Percentiles rank a stretch among this genome's conserved stretches.
Conservation (phyloP, 768 basidiomycete genomes). For the Pisolithus tinctorius region DNA sequence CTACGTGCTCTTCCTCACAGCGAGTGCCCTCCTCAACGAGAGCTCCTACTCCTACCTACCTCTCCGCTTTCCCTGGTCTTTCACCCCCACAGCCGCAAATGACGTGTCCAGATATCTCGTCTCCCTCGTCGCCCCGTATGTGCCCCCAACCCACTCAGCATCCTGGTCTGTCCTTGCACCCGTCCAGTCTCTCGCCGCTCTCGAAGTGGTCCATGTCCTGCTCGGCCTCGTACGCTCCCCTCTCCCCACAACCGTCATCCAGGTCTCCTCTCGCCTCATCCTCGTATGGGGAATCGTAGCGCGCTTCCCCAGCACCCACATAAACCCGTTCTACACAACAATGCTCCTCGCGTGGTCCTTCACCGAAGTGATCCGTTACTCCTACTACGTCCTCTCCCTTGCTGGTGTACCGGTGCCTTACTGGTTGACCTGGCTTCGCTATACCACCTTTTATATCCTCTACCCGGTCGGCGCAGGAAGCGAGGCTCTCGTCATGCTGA, state of each 20-base stretch:
- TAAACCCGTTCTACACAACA: constrained; percentile 74
- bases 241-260: constrained; percentile 63
- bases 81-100: constrained; percentile 22
- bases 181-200: constrained; percentile 76
- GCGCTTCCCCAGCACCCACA: constrained; percentile 40
- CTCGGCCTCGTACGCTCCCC: constrained; percentile 78
- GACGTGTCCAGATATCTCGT: constrained; percentile 28
- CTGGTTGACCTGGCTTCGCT: constrained; percentile 71
- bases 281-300: constrained; percentile 75
- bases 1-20: constrained; percentile 53
- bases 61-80: constrained; percentile 6
- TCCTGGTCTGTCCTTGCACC: constrained; percentile 58
- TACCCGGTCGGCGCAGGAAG: constrained; percentile 90
- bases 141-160: constrained; percentile 40
- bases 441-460: constrained; percentile 90
- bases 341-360: constrained; percentile 93
- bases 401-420: constrained; percentile 44
- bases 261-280: constrained; percentile 76
- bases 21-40: constrained; percentile 34
- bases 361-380: constrained; percentile 88
- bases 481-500: constrained; percentile 79
- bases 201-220: constrained; percentile 80
- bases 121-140: constrained; percentile 30
- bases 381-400: constrained; percentile 73
- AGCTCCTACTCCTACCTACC: constrained; percentile 18